These are phyloP conservation scores for Epichloe gansuensis DNA, from an alignment of 2,329 filamentous ascomycete genomes.

Conservation along the genomic window DNA sequence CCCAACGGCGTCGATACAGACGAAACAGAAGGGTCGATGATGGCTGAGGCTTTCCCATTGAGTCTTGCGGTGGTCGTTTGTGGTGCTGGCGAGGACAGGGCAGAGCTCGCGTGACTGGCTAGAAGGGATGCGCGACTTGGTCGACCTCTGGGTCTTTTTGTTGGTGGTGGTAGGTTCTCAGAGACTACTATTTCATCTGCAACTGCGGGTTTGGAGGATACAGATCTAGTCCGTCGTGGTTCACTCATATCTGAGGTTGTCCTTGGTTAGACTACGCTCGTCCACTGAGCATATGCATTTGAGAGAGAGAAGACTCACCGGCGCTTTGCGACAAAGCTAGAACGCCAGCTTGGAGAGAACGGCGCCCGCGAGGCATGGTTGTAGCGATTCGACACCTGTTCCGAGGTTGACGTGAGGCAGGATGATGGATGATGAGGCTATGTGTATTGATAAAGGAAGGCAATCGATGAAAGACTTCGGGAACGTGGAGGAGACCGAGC, in stretches of 20 bases:
- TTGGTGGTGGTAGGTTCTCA: slow-evolving; percentile 1
- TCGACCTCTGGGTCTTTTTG: slow-evolving; percentile 14
- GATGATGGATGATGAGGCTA: neutral
- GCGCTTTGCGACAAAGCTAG: neutral
- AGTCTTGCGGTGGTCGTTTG: neutral
- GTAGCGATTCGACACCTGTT: neutral
- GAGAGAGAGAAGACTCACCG: neutral
- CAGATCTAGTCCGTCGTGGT: slow-evolving; percentile 1
- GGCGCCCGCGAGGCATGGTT: slow-evolving; percentile 20
- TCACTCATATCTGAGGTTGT: neutral
- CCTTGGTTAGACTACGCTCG: neutral
- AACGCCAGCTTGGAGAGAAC: slow-evolving; percentile 9
- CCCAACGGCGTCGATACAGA: slow-evolving; percentile 19
- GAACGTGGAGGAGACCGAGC: too few species aligned
- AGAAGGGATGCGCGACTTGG: slow-evolving; percentile 10
- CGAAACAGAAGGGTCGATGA: slow-evolving; percentile 19
- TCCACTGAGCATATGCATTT: neutral
- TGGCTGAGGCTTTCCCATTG: slow-evolving; percentile 8
- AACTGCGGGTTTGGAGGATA: neutral
- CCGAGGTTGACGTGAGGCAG: neutral
- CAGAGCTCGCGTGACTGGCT: slow-evolving; percentile 7
- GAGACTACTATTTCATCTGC: neutral
- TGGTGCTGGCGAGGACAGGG: slow-evolving; percentile 4
- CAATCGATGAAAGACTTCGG: neutral
- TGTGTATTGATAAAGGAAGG: neutral